Evolutionary conservation across 2,329 filamentous ascomycete species (phyloP), one percentile per base, ranked within the genome.

Genomic region (Colletotrichum noveboracense): DNA sequence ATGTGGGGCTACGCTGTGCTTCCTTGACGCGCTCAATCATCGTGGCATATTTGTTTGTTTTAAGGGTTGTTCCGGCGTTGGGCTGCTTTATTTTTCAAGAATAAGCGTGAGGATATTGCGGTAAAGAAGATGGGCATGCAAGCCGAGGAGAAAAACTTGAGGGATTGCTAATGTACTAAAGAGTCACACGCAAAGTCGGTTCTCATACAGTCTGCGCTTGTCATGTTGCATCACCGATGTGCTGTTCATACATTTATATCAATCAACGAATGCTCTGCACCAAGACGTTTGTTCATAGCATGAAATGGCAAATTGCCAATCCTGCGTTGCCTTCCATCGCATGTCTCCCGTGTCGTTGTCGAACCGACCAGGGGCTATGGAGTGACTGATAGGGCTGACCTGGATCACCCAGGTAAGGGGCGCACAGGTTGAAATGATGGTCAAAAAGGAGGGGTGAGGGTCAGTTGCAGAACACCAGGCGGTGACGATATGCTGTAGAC

Each of bases 301-400:
- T 62, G 38, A 66, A 21, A n/a, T 14, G 28, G 38, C 16, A 52
- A 18, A 66, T 66, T 66, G 36, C 24, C 16, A 52, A 24, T 10
- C 3, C 38, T 30, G n/a, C 24, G 38, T 52, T 26, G 18, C 18
- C 36, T 52, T 66, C 16, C 16, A 21, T 21, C 21, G 55, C 21
- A 14, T 52, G 60, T 56, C 30, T n/a, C 21, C 18, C 10, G 10
- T 14, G 43, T 10, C n/a, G 13, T 62, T 30, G 38, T 52, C 32
- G 12, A 32, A 30, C 4, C 26, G n/a, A 26, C 34, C n/a, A 13
- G 60, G n/a, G 38, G 38, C n/a, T 14, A 30, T 21, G 55, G 14
- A 55, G 34, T 32, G 24, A 34, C 58, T 62, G 18, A 58, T 73
- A 73, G 70, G 73, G 73, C 73, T 72, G 69, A 67, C 68, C 62